phyloP scores from a whole-genome alignment of 148 eudicot genomes.

The Camellia japonica region DNA sequence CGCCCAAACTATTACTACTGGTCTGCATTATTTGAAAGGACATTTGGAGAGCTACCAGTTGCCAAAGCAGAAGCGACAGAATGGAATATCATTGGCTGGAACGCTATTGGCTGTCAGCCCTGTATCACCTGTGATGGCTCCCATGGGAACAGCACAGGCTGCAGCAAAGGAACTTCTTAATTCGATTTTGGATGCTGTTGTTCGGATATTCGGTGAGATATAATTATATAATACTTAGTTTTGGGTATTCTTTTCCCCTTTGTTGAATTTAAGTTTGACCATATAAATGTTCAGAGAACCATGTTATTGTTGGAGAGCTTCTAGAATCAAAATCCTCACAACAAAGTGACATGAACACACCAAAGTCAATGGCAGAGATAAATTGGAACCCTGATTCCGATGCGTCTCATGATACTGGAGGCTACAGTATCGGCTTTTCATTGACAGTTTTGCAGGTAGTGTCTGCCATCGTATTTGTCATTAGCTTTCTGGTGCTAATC shows the following conservation, averaged over 20 bases:
- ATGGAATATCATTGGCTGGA: constrained; percentile 65
- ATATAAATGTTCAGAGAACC: constrained; percentile 65
- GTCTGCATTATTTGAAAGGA: constrained; percentile 75
- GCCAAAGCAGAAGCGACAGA: constrained; percentile 69
- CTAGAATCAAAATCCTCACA: constrained; percentile 84
- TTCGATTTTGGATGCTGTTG: constrained; percentile 73
- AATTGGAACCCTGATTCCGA: constrained; percentile 79
- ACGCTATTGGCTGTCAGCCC: constrained; percentile 85
- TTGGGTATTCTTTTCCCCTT: constrained; percentile 6
- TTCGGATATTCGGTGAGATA: constrained; percentile 81
- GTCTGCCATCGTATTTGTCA: background rate
- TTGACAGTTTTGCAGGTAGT: constrained; percentile 86
- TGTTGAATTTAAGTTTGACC: constrained; percentile 10
- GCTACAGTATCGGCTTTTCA: constrained; percentile 88
- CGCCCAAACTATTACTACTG: constrained; percentile 43
- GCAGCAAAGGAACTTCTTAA: constrained; percentile 83
- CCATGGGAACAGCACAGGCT: constrained; percentile 88
- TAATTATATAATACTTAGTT: constrained; percentile 22
- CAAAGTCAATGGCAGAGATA: constrained; percentile 70
- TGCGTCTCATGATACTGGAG: constrained; percentile 78
- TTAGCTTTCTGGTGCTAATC: constrained; percentile 10
- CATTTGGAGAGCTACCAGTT: constrained; percentile 68
- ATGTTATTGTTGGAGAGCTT: constrained; percentile 91
- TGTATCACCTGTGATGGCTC: constrained; percentile 93
- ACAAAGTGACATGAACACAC: constrained; percentile 72